Percentiles rank a stretch among this genome's conserved stretches.
phyloP scores from a whole-genome alignment of 106 monocot genomes.

The Platanthera zijinensis region DNA sequence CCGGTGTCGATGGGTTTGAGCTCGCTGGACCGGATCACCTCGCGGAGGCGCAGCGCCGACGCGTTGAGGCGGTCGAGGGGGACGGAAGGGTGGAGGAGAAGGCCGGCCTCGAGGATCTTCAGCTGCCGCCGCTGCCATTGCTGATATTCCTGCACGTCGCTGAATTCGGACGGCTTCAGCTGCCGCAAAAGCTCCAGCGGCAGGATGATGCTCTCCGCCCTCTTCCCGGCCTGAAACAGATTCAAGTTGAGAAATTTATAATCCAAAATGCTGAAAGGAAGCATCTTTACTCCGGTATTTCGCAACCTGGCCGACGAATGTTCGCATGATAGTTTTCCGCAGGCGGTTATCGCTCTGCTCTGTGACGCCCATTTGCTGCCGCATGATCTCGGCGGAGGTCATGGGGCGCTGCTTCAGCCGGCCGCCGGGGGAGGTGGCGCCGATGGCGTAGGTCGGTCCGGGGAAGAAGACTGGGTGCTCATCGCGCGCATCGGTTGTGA shows the following conservation, averaged over 20 bases:
- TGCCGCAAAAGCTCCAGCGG: slow-evolving; percentile 51
- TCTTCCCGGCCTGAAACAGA: slow-evolving; percentile 14
- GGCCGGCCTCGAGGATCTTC: slow-evolving; percentile 36
- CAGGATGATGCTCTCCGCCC: slow-evolving; percentile 31
- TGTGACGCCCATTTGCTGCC: slow-evolving; percentile 58
- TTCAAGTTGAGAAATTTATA: neutral
- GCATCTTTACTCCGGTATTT: neutral
- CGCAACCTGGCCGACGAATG: slow-evolving; percentile 42
- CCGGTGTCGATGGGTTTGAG: slow-evolving; percentile 25
- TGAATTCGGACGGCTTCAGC: slow-evolving; percentile 35
- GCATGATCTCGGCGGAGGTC: slow-evolving; percentile 67
- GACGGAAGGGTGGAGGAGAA: slow-evolving; percentile 20
- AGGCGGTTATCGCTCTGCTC: slow-evolving; percentile 51
- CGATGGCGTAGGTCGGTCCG: neutral
- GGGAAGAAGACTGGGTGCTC: slow-evolving; percentile 8
- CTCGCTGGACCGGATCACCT: slow-evolving; percentile 18
- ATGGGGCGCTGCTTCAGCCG: slow-evolving; percentile 31
- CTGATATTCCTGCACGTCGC: slow-evolving; percentile 25
- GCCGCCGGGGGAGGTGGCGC: neutral
- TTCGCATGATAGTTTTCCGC: slow-evolving; percentile 36
- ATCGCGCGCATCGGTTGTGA: slow-evolving; percentile 20
- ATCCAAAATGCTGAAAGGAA: neutral
- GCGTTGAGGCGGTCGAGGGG: slow-evolving; percentile 23
- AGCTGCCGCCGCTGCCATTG: slow-evolving; percentile 38
- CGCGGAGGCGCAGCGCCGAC: slow-evolving; percentile 10